phyloP scores from a whole-genome alignment of 495 filamentous ascomycete genomes.

The Podospora fimiseda region DNA sequence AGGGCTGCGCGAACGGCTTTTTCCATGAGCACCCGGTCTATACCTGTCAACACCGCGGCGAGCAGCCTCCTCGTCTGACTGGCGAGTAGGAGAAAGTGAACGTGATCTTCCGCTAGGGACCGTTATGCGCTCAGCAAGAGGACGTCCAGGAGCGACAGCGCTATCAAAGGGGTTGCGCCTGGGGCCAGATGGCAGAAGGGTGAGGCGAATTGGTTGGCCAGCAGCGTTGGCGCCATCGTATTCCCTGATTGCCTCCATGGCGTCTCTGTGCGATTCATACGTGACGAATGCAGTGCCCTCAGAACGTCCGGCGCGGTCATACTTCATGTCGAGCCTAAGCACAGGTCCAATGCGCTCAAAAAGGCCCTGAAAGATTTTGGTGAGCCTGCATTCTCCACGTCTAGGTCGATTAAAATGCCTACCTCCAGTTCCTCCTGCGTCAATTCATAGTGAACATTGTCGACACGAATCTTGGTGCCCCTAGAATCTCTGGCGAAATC shows the following conservation, averaged over 20 bases:
- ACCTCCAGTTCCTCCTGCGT: constrained; percentile 82
- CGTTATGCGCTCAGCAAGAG: constrained; percentile 72
- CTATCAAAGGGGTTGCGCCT: constrained; percentile 52
- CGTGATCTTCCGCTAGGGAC: constrained; percentile 43
- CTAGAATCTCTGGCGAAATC: constrained; percentile 36
- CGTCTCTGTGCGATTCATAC: constrained; percentile 63
- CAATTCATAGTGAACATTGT: constrained; percentile 92
- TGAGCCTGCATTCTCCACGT: no score
- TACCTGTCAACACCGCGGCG: constrained; percentile 79
- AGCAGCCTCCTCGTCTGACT: constrained; percentile 61
- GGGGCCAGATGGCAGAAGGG: constrained; percentile 52
- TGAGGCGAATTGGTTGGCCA: constrained; percentile 80
- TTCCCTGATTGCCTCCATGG: constrained; percentile 66
- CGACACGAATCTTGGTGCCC: constrained; percentile 72
- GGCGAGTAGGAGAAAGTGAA: constrained; percentile 49
- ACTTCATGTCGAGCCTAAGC: constrained; percentile 62
- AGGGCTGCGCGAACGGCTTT: constrained; percentile 46
- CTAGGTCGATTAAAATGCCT: constrained; percentile 27
- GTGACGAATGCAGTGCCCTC: constrained; percentile 82
- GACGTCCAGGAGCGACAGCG: constrained; percentile 47
- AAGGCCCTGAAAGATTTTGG: constrained; percentile 67
- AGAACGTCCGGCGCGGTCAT: constrained; percentile 87
- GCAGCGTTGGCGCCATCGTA: constrained; percentile 90
- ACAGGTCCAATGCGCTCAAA: constrained; percentile 75
- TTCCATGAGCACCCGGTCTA: constrained; percentile 54